These are phyloP conservation scores for Pythium plurisporium DNA, from an alignment of 352 stramenopile genomes.

Conservation along the genomic window DNA sequence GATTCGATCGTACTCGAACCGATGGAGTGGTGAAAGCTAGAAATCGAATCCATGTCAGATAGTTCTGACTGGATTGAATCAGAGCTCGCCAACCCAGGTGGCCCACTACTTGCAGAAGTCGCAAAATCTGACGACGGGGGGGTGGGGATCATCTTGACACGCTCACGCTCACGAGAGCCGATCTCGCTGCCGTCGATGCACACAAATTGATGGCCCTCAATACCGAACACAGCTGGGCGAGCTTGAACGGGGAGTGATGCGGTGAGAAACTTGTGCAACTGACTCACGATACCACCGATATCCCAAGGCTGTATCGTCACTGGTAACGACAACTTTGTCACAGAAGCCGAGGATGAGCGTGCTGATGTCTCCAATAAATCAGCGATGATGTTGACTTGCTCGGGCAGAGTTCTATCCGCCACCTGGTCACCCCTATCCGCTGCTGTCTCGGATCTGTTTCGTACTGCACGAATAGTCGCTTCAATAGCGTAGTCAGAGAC, in stretches of 20 bases:
- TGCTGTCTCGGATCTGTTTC: neutral
- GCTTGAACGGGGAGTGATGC: constrained; percentile 46
- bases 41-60: constrained; percentile 57
- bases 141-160: constrained; percentile 15
- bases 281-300: constrained; percentile 43
- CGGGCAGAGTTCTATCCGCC: neutral
- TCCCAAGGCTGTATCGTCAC: constrained; percentile 60
- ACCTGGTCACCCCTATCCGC: neutral
- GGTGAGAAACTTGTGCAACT: constrained; percentile 48
- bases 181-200: constrained; percentile 6
- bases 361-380: constrained; percentile 51
- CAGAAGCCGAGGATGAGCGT: constrained; percentile 44
- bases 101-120: neutral
- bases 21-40: constrained; percentile 8
- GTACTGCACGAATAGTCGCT: constrained; percentile 28
- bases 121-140: neutral
- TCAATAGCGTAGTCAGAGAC: constrained; percentile 82
- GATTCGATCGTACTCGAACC: constrained; percentile 35
- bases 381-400: neutral
- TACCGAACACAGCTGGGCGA: constrained; percentile 25
- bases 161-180: neutral
- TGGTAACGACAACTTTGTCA: constrained; percentile 42
- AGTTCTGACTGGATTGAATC: constrained; percentile 74
- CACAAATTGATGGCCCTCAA: neutral
- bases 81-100: constrained; percentile 24